Conservation (phyloP, 2,329 filamentous ascomycete species). For the Berkeleyomyces basicola region DNA sequence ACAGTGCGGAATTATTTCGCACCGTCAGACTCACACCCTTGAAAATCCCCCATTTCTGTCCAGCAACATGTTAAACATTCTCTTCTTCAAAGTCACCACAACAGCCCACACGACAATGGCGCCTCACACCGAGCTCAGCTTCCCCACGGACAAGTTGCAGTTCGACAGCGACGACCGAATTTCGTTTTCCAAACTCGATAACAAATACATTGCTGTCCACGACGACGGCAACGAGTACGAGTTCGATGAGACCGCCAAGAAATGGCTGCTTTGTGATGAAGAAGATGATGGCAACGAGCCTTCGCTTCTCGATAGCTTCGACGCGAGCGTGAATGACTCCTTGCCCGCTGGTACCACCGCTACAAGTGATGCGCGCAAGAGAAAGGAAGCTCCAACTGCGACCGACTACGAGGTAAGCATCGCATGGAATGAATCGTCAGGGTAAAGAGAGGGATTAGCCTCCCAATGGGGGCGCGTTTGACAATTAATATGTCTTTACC, state of each 20-base stretch:
- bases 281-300: slow-evolving; percentile 21
- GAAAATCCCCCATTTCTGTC: background rate
- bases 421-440: slow-evolving; percentile 13
- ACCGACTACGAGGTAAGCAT: slow-evolving; percentile 29
- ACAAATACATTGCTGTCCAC: slow-evolving; percentile 69
- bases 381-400: slow-evolving; percentile 24
- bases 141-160: slow-evolving; percentile 44
- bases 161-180: slow-evolving; percentile 70
- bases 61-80: background rate
- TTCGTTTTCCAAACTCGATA: slow-evolving; percentile 68
- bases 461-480: background rate
- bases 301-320: slow-evolving; percentile 15
- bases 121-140: slow-evolving; percentile 18
- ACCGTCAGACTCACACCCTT: background rate
- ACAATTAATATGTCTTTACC: background rate
- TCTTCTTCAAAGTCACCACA: background rate
- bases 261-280: slow-evolving; percentile 49
- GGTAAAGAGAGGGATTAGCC: background rate
- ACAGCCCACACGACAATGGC: slow-evolving; percentile 1
- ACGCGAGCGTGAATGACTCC: background rate
- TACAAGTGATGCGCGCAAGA: slow-evolving; percentile 20
- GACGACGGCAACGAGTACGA: slow-evolving; percentile 75
- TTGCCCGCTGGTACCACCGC: background rate
- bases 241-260: slow-evolving; percentile 52
- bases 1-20: background rate